phyloP scores from a whole-genome alignment of 2,329 filamentous ascomycete genomes.

The Penicillium occitanis region DNA sequence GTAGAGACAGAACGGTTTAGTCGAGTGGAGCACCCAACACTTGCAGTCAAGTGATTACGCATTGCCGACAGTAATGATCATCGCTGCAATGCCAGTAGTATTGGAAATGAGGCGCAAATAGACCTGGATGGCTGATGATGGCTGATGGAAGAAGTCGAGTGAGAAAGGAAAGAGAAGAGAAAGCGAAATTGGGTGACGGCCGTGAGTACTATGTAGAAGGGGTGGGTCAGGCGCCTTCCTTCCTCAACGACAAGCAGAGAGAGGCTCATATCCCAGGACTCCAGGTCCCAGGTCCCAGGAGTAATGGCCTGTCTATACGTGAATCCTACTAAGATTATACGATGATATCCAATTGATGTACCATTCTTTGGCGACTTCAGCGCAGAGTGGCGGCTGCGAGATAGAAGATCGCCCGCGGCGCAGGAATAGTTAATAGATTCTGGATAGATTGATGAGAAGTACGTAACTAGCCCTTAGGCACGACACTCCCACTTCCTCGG shows the following conservation, averaged over 20 bases:
- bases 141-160: neutral
- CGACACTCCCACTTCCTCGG: neutral
- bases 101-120: neutral
- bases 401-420: neutral
- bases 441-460: neutral
- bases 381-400: neutral
- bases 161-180: neutral
- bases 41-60: neutral
- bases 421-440: neutral
- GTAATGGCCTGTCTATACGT: neutral
- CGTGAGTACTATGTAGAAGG: no score
- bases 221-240: neutral
- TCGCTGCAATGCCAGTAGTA: neutral
- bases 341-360: neutral
- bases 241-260: neutral
- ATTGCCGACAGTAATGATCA: conserved; percentile 4
- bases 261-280: neutral
- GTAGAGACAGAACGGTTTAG: neutral
- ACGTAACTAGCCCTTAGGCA: neutral
- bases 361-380: neutral
- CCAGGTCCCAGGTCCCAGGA: neutral
- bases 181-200: neutral
- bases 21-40: neutral
- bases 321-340: neutral
- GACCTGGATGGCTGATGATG: neutral